A percentile compares a stretch with the other conserved stretches of the same genome.
phyloP scores from a whole-genome alignment of 2,329 filamentous ascomycete species.

The Stemphylium beticola region DNA sequence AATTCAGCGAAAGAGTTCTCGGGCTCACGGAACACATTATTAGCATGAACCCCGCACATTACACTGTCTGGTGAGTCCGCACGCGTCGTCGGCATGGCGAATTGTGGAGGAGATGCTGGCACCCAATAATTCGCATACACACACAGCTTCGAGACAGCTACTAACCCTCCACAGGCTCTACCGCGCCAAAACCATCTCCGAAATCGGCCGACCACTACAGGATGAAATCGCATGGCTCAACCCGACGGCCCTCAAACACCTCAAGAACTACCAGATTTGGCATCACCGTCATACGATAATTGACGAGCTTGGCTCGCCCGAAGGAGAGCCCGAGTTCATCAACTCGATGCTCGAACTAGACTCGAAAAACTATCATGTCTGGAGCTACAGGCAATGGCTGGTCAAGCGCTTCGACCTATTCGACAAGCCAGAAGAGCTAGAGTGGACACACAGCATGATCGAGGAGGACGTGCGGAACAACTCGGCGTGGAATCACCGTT shows the following conservation, averaged over 20 bases:
- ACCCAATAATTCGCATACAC: neutral
- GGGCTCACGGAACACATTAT: constrained; percentile 89
- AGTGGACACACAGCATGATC: constrained; percentile 74
- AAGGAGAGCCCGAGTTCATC: constrained; percentile 77
- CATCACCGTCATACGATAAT: constrained; percentile 66
- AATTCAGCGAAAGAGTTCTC: constrained; percentile 79
- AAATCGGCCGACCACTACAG: constrained; percentile 67
- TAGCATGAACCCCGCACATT: constrained; percentile 91
- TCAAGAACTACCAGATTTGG: constrained; percentile 99
- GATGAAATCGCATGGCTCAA: constrained; percentile 89
- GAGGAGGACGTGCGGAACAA: constrained; percentile 89
- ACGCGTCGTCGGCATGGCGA: neutral
- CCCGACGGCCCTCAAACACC: constrained; percentile 76
- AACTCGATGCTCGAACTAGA: constrained; percentile 81
- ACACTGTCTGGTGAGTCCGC: constrained; percentile 81
- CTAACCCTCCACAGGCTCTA: constrained; percentile 68
- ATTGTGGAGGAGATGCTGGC: constrained; percentile 6
- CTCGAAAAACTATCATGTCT: constrained; percentile 98
- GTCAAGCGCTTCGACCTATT: constrained; percentile 66
- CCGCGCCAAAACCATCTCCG: constrained; percentile 78
- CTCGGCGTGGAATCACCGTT: constrained; percentile 96
- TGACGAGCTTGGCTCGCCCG: constrained; percentile 63
- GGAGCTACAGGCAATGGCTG: constrained; percentile 88
- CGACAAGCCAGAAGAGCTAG: constrained; percentile 67
- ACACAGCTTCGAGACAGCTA: neutral